phyloP scores from a whole-genome alignment of 2,329 filamentous ascomycete species.

The Fusarium ambrosium region DNA sequence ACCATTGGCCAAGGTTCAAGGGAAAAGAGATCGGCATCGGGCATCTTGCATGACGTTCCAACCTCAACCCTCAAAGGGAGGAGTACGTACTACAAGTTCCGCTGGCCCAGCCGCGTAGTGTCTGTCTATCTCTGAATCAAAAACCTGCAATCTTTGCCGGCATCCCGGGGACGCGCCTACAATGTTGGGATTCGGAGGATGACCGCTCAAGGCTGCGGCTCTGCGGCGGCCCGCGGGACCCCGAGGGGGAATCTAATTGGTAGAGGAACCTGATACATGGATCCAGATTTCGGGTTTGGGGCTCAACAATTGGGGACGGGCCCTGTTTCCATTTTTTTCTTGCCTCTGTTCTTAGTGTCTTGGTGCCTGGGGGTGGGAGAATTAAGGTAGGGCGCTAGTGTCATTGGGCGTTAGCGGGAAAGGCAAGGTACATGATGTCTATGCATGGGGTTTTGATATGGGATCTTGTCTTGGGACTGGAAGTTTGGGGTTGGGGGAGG shows the following conservation, averaged over 20 bases:
- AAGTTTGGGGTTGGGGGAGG: conserved; percentile 10
- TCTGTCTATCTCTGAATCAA: not conserved
- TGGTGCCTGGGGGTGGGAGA: conserved; percentile 19
- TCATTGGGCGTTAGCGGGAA: conserved; percentile 27
- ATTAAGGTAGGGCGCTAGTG: conserved; percentile 42
- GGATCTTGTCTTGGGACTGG: not conserved
- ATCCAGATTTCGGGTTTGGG: conserved; percentile 32
- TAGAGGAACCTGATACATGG: not conserved
- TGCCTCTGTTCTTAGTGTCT: not conserved
- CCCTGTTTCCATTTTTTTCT: conserved; percentile 23
- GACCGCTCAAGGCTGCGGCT: conserved; percentile 44
- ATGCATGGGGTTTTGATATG: not conserved
- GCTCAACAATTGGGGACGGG: conserved; percentile 51
- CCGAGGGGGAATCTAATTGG: conserved; percentile 36
- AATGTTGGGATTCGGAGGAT: conserved; percentile 47
- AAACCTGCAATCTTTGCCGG: not conserved
- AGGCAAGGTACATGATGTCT: not conserved
- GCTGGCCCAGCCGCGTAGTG: not conserved
- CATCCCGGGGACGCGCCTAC: conserved; percentile 4
- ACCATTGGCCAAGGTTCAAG: not conserved
- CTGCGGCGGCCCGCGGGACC: conserved; percentile 21
- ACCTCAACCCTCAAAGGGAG: conserved; percentile 12
- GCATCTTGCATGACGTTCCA: not conserved
- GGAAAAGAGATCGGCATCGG: not conserved
- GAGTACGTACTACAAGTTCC: conserved; percentile 26